phyloP scores from a whole-genome alignment of 345 rosid genomes.

The Eucalyptus pumila region DNA sequence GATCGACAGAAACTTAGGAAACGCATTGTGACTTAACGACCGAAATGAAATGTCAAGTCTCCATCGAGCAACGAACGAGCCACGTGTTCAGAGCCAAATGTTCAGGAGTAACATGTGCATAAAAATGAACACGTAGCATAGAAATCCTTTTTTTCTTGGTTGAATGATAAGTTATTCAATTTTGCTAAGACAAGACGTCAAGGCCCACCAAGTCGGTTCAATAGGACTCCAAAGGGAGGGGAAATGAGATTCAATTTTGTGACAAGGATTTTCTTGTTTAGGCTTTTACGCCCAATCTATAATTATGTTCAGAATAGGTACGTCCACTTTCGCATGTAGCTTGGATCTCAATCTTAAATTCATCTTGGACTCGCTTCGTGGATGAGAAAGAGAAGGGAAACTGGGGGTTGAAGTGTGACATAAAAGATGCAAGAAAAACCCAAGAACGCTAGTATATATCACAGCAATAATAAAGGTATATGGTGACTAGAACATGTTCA shows the following conservation, averaged over 20 bases:
- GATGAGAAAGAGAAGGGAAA: background rate
- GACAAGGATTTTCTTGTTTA: background rate
- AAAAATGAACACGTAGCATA: background rate
- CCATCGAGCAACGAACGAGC: background rate
- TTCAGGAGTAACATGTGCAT: background rate
- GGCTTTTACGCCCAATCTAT: too few species aligned
- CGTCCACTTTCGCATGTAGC: fast-evolving
- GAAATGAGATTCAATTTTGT: background rate
- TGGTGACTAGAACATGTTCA: background rate
- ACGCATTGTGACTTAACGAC: background rate
- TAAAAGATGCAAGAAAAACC: background rate
- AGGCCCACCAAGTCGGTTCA: background rate
- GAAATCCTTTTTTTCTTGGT: background rate
- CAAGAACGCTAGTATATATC: background rate
- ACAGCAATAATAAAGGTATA: background rate
- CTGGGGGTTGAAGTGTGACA: background rate
- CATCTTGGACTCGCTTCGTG: background rate
- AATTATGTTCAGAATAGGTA: background rate
- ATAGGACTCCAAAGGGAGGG: background rate
- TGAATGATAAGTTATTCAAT: background rate
- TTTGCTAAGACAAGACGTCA: background rate
- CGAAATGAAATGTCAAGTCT: background rate
- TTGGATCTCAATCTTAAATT: background rate
- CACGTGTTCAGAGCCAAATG: background rate
- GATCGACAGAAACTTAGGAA: too few species aligned